Evolutionary conservation across 805 yeast species (phyloP).

Genomic region (Saitoella complicata): DNA sequence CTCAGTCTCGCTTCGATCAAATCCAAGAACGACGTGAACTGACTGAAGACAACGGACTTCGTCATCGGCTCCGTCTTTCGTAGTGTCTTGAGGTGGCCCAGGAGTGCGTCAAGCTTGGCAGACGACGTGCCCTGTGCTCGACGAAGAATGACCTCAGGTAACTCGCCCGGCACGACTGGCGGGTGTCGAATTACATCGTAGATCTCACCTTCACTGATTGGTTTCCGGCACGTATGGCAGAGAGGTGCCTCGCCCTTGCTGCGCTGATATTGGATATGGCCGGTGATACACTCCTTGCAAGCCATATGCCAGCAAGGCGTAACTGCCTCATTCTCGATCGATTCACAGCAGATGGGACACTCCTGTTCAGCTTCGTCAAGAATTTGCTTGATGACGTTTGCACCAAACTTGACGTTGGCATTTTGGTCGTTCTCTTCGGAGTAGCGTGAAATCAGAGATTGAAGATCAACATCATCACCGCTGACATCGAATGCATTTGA

Average conservation of each 20-base stretch:
- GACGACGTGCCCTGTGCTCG: slow-evolving; percentile 24
- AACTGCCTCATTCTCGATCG: slow-evolving; percentile 38
- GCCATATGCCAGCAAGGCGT: slow-evolving; percentile 71
- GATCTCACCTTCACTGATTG: slow-evolving; percentile 34
- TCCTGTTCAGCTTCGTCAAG: slow-evolving; percentile 34
- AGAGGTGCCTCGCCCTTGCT: slow-evolving; percentile 28
- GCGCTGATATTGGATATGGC: slow-evolving; percentile 56
- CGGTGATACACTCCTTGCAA: slow-evolving; percentile 56
- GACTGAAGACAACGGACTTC: slow-evolving; percentile 78
- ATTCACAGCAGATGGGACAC: slow-evolving; percentile 70
- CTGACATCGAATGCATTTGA: slow-evolving; percentile 1
- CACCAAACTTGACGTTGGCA: slow-evolving; percentile 9
- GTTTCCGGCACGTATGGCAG: slow-evolving; percentile 65
- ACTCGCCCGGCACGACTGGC: no score
- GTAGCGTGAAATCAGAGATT: slow-evolving; percentile 10
- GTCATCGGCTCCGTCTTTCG: slow-evolving; percentile 44
- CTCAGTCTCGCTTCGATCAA: slow-evolving; percentile 48
- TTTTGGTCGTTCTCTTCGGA: slow-evolving; percentile 5
- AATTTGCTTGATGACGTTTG: slow-evolving; percentile 17
- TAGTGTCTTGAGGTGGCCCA: slow-evolving; percentile 39
- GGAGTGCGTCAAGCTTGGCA: slow-evolving; percentile 54
- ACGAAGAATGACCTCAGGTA: no score
- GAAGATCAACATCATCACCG: slow-evolving; percentile 16
- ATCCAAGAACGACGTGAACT: slow-evolving; percentile 70
- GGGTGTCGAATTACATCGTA: slow-evolving; percentile 26